phyloP scores from a whole-genome alignment of 2,329 filamentous ascomycete genomes.

The Xylaria sp. region DNA sequence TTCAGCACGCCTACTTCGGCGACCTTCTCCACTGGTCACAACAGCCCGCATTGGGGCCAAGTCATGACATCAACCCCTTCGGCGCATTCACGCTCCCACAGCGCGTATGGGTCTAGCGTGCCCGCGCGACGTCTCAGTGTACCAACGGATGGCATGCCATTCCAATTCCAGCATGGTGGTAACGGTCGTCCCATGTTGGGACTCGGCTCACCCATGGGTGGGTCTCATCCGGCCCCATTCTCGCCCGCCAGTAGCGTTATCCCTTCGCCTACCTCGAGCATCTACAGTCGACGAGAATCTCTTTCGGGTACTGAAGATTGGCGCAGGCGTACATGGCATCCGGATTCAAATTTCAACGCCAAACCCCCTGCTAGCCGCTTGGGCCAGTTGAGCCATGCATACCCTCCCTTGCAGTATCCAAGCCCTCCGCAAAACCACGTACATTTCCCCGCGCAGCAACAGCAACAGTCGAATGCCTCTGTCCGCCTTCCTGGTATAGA shows the following conservation, averaged over 20 bases:
- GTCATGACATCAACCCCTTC: slow-evolving; percentile 74
- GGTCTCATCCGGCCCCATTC: slow-evolving; percentile 61
- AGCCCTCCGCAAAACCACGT: slow-evolving; percentile 57
- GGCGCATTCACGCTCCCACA: slow-evolving; percentile 70
- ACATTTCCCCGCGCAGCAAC: slow-evolving; percentile 51
- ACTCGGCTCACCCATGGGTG: slow-evolving; percentile 57
- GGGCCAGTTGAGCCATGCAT: slow-evolving; percentile 76
- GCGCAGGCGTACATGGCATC: slow-evolving; percentile 89
- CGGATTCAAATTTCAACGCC: slow-evolving; percentile 70
- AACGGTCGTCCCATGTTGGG: slow-evolving; percentile 61
- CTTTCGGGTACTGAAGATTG: slow-evolving; percentile 71
- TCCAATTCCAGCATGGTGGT: slow-evolving; percentile 66
- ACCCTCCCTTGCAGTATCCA: slow-evolving; percentile 68
- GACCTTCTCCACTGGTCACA: slow-evolving; percentile 77
- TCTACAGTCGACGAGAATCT: slow-evolving; percentile 70
- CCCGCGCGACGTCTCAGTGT: slow-evolving; percentile 81
- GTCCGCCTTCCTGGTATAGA: slow-evolving; percentile 87
- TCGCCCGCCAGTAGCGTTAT: slow-evolving; percentile 64
- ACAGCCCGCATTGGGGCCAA: slow-evolving; percentile 76
- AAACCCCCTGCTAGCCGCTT: slow-evolving; percentile 71
- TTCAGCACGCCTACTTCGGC: slow-evolving; percentile 84
- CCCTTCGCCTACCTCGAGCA: slow-evolving; percentile 69
- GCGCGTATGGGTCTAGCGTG: slow-evolving; percentile 73
- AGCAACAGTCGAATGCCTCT: slow-evolving; percentile 58
- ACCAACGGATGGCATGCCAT: slow-evolving; percentile 76